A percentile compares a stretch with the other conserved stretches of the same genome.
Conservation (phyloP, 2,329 filamentous ascomycete species). For the Alternaria incomplexa region DNA sequence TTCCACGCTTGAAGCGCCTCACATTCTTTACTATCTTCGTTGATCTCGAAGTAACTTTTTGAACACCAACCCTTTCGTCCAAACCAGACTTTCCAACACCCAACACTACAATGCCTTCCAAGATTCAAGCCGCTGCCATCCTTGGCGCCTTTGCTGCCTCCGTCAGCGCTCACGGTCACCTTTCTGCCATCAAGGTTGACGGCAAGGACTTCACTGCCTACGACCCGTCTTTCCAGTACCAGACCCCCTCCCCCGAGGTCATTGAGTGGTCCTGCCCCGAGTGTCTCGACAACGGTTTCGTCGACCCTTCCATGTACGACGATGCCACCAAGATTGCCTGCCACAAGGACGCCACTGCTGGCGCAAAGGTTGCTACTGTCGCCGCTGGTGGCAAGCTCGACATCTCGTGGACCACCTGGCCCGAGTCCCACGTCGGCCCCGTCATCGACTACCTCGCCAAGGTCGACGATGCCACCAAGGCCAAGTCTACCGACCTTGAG, state of each 20-base stretch:
- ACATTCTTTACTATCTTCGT: slow-evolving; percentile 33
- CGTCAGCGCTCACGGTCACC: slow-evolving; percentile 54
- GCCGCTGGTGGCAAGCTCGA: slow-evolving; percentile 64
- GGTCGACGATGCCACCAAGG: slow-evolving; percentile 60
- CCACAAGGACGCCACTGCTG: slow-evolving; percentile 63
- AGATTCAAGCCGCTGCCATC: slow-evolving; percentile 39
- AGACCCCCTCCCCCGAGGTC: slow-evolving; percentile 41
- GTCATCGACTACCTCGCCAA: slow-evolving; percentile 69
- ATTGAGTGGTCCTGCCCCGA: slow-evolving; percentile 62
- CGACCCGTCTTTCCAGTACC: slow-evolving; percentile 49
- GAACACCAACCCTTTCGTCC: slow-evolving; percentile 14
- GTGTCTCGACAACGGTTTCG: slow-evolving; percentile 60
- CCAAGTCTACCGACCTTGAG: slow-evolving; percentile 60
- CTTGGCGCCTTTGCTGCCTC: slow-evolving; percentile 44
- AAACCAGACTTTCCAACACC: slow-evolving; percentile 6
- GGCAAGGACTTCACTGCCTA: slow-evolving; percentile 55
- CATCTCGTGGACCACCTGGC: slow-evolving; percentile 70
- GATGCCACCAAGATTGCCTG: slow-evolving; percentile 62
- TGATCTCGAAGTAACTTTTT: slow-evolving; percentile 30
- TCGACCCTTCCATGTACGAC: slow-evolving; percentile 56
- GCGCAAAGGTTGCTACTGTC: slow-evolving; percentile 58
- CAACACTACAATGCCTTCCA: slow-evolving; percentile 35
- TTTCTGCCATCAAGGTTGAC: slow-evolving; percentile 53
- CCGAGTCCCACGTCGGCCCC: slow-evolving; percentile 68
- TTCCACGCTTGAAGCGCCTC: slow-evolving; percentile 34